These are phyloP conservation scores for Termitomyces sp. DNA, from an alignment of 768 basidiomycete genomes.

Conservation along the genomic window DNA sequence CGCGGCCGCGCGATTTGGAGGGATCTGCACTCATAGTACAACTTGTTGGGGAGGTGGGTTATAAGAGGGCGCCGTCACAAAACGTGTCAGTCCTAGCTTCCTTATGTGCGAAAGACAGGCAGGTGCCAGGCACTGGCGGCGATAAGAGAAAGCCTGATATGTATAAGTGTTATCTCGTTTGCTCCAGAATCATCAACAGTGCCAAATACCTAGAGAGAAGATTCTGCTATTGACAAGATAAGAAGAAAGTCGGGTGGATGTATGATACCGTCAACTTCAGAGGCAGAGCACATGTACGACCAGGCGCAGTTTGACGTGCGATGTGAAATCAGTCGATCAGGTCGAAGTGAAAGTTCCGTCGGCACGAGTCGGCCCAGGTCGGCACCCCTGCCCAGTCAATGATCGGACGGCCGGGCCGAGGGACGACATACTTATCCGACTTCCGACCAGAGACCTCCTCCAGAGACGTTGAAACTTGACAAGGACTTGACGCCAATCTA, in stretches of 20 bases:
- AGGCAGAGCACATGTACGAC: not conserved
- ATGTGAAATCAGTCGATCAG: not conserved
- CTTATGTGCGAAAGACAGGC: not conserved
- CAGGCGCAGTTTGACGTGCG: not conserved
- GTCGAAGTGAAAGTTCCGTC: not conserved
- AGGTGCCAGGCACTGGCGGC: conserved; percentile 3
- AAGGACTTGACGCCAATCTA: too few relatives aligned
- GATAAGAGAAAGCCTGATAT: conserved; percentile 7
- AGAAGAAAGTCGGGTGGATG: not conserved
- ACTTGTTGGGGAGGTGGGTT: not conserved
- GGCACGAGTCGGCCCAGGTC: not conserved
- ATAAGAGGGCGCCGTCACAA: not conserved
- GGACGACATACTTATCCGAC: too few relatives aligned
- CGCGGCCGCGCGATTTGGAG: conserved; percentile 58
- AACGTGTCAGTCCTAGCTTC: not conserved
- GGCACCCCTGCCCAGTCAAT: too few relatives aligned
- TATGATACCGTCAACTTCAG: too few relatives aligned
- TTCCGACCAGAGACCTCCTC: too few relatives aligned
- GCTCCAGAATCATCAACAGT: not conserved
- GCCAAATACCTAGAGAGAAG: not conserved
- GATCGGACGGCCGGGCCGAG: too few relatives aligned
- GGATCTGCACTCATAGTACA: conserved; percentile 32
- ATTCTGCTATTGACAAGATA: not conserved
- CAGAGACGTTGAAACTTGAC: too few relatives aligned
- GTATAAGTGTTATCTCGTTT: conserved; percentile 1